A percentile compares a stretch with the other conserved stretches of the same genome.
phyloP scores from a whole-genome alignment of 192 early-diverging fungal species.

The Haplosporangium gracile region DNA sequence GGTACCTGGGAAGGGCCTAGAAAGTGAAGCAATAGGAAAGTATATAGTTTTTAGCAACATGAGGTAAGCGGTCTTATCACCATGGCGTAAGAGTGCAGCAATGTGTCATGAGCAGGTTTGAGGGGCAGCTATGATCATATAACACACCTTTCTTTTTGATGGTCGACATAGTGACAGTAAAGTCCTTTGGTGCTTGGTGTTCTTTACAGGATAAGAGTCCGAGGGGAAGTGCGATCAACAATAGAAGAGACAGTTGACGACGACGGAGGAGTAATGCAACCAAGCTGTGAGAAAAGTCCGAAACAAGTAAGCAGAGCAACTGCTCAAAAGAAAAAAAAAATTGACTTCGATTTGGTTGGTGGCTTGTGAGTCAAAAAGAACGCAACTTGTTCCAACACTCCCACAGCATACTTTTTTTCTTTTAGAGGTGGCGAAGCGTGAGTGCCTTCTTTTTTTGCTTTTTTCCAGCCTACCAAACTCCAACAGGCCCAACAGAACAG shows the following conservation, averaged over 20 bases:
- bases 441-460: neutral
- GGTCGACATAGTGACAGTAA: conserved; percentile 26
- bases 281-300: conserved; percentile 11
- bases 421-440: neutral
- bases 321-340: neutral
- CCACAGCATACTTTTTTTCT: neutral
- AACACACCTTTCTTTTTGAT: conserved; percentile 49
- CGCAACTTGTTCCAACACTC: neutral
- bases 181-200: neutral
- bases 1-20: conserved; percentile 48
- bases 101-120: neutral
- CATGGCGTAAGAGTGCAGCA: neutral
- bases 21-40: neutral
- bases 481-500: neutral
- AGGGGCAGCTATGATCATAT: neutral
- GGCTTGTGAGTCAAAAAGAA: conserved; percentile 12
- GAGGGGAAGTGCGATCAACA: neutral
- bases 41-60: neutral
- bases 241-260: neutral
- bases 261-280: neutral
- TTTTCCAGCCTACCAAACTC: neutral
- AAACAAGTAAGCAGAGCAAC: no score
- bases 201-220: neutral
- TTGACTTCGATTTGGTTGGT: neutral
- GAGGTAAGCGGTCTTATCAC: neutral